Evolutionary conservation across 2,329 filamentous ascomycete species (phyloP).

Genomic region (Reticulascus tulasneorum): DNA sequence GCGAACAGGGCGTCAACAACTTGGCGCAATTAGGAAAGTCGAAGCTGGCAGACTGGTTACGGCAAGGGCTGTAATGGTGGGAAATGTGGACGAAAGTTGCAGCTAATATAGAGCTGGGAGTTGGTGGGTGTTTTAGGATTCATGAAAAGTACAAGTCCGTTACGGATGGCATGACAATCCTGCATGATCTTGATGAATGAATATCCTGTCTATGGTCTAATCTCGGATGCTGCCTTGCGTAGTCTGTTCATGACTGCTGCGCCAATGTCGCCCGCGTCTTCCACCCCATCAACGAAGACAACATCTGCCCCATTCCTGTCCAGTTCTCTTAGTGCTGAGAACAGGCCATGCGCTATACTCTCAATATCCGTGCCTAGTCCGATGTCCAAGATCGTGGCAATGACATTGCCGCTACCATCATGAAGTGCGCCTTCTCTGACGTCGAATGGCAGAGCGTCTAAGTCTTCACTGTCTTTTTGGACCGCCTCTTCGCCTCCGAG

Average conservation of each 20-base stretch:
- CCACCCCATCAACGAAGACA: slow-evolving; percentile 88
- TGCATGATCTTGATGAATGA: slow-evolving; percentile 14
- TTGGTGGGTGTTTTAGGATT: slow-evolving; percentile 15
- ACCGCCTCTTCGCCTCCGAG: slow-evolving; percentile 21
- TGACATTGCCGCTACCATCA: slow-evolving; percentile 23
- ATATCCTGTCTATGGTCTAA: slow-evolving; percentile 39
- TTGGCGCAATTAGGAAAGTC: slow-evolving; percentile 90
- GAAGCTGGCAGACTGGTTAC: slow-evolving; percentile 84
- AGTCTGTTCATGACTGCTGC: slow-evolving; percentile 83
- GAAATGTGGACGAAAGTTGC: not conserved
- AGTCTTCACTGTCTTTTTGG: slow-evolving; percentile 22
- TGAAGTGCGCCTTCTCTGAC: slow-evolving; percentile 38
- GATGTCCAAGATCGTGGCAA: slow-evolving; percentile 60
- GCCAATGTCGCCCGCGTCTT: slow-evolving; percentile 74
- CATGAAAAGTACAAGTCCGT: slow-evolving; percentile 13
- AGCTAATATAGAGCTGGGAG: slow-evolving; percentile 9
- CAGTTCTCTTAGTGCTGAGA: slow-evolving; percentile 80
- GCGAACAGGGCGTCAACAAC: slow-evolving; percentile 92
- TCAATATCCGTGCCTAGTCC: slow-evolving; percentile 66
- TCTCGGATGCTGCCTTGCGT: slow-evolving; percentile 68
- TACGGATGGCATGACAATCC: slow-evolving; percentile 12
- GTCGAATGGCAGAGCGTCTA: slow-evolving; percentile 29
- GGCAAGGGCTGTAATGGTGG: slow-evolving; percentile 65
- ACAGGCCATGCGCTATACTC: slow-evolving; percentile 80
- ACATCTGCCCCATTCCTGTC: slow-evolving; percentile 74